phyloP scores from a whole-genome alignment of 257 asterid genomes.

The Przewalskia tangutica region DNA sequence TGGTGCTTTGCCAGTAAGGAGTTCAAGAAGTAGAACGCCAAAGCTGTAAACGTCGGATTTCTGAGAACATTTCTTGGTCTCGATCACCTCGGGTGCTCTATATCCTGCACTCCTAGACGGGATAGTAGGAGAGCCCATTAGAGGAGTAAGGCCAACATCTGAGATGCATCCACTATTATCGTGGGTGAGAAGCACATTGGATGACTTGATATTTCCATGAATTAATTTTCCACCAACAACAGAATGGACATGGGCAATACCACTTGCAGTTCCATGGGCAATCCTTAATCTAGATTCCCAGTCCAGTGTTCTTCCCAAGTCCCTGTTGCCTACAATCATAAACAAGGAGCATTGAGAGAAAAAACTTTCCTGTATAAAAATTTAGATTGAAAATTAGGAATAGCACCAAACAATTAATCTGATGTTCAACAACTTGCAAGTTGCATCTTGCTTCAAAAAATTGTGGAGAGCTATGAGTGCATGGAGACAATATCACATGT shows the following conservation, averaged over 20 bases:
- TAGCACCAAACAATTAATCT: neutral
- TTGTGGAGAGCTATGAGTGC: neutral
- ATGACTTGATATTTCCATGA: constrained; percentile 67
- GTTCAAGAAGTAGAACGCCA: constrained; percentile 57
- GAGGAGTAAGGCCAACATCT: constrained; percentile 47
- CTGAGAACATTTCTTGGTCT: constrained; percentile 36
- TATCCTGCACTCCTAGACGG: constrained; percentile 42
- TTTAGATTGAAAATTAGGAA: neutral
- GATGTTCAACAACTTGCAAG: neutral
- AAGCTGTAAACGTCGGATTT: constrained; percentile 59
- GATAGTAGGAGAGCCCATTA: constrained; percentile 29
- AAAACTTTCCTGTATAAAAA: neutral
- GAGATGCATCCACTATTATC: constrained; percentile 33
- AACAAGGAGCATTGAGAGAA: neutral
- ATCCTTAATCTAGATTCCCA: constrained; percentile 58
- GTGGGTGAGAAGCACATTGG: constrained; percentile 43
- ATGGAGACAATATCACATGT: neutral
- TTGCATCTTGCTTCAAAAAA: neutral
- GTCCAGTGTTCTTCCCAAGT: constrained; percentile 35
- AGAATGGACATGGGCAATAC: constrained; percentile 55
- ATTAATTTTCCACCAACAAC: constrained; percentile 22
- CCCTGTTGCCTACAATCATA: constrained; percentile 36
- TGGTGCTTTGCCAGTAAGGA: constrained; percentile 69
- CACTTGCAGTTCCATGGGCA: constrained; percentile 59
- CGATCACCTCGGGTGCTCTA: constrained; percentile 50